A percentile compares a stretch with the other conserved stretches of the same genome.
phyloP scores from a whole-genome alignment of 306 rosid genomes.

The Dryas drummondii region DNA sequence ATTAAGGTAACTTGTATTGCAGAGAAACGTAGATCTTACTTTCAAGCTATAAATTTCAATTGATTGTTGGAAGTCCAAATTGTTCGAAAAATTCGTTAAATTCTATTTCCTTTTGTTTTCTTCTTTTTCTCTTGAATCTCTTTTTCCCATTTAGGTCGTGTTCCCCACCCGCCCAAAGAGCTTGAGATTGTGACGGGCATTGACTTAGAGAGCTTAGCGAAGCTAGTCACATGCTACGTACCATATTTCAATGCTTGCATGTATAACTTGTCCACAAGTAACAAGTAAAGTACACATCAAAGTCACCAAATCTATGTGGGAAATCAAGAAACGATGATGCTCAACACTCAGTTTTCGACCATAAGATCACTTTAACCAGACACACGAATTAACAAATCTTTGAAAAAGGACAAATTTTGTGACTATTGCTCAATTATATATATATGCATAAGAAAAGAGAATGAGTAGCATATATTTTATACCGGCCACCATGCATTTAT shows the following conservation, averaged over 20 bases:
- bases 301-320: background rate
- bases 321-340: background rate
- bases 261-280: background rate
- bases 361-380: background rate
- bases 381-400: background rate
- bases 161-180: too few relatives aligned
- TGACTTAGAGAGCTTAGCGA: background rate
- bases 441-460: background rate
- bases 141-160: too few relatives aligned
- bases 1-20: too few relatives aligned
- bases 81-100: too few relatives aligned
- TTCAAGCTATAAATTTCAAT: too few relatives aligned
- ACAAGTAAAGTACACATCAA: background rate
- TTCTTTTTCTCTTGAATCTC: too few relatives aligned
- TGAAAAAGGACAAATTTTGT: background rate
- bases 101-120: too few relatives aligned
- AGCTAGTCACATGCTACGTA: background rate
- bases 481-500: too few relatives aligned
- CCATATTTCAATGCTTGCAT: too few relatives aligned
- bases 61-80: too few relatives aligned
- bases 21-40: too few relatives aligned
- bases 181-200: background rate
- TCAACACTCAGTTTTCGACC: background rate
- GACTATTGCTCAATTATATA: background rate
- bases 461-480: background rate